Evolutionary conservation across 1,139 yeast species (phyloP).

Genomic region (Hanseniaspora sp.): DNA sequence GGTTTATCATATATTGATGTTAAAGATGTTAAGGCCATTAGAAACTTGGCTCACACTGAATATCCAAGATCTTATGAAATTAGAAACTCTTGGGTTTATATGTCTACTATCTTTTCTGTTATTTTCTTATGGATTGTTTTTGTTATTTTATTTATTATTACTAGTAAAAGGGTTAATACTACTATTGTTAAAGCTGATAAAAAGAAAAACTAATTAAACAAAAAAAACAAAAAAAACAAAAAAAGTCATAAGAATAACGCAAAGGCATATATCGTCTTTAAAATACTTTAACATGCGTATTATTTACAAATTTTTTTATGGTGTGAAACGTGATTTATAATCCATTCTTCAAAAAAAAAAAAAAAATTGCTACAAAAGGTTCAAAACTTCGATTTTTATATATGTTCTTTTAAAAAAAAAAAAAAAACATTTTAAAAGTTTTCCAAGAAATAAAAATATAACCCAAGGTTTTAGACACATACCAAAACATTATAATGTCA

Average conservation of each 20-base stretch:
- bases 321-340: too few relatives aligned
- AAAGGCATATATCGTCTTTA: too few relatives aligned
- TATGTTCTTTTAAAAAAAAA: too few relatives aligned
- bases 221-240: neutral
- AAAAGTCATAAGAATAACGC: too few relatives aligned
- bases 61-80: constrained; percentile 89
- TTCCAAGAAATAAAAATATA: too few relatives aligned
- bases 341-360: too few relatives aligned
- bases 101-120: constrained; percentile 60
- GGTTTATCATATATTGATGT: constrained; percentile 63
- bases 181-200: neutral
- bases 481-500: constrained; percentile 27
- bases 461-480: too few relatives aligned
- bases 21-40: constrained; percentile 63
- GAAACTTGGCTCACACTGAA: constrained; percentile 94
- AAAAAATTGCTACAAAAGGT: too few relatives aligned
- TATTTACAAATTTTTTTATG: too few relatives aligned
- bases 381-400: too few relatives aligned
- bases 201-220: neutral
- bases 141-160: constrained; percentile 44
- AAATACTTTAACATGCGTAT: too few relatives aligned
- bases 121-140: constrained; percentile 67
- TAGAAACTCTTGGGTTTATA: constrained; percentile 84
- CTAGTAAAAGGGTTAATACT: constrained; percentile 21
- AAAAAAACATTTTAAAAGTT: too few relatives aligned